Base-by-base conservation (phyloP, 78 protist genomes). In the Guillardia theta region DNA sequence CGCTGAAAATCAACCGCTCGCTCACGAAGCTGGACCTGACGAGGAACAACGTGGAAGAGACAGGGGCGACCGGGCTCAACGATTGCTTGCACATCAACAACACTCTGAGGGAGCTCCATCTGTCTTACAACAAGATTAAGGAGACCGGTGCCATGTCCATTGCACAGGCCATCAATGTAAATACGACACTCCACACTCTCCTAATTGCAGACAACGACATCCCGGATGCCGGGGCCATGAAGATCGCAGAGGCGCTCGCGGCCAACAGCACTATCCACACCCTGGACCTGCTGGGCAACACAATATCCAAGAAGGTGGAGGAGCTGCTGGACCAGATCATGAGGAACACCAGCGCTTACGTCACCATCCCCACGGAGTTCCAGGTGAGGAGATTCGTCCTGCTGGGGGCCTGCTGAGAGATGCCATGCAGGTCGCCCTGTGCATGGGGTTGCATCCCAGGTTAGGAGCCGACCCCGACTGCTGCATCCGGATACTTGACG, bases 401-500 rank as follows among this genome's bases (percentile, higher is more conserved):
- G n/a, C n/a, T n/a, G n/a, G n/a, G n/a, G n/a, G n/a, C n/a, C n/a
- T n/a, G n/a, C n/a, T n/a, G n/a, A n/a, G n/a, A n/a, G 62, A 53
- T 18, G 18, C 12, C 18, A 53, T 18, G 18, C 80, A 64, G 80
- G 80, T 24, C 12, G 90, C 90, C 37, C 90, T 78, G 48, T 78
- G 90, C 48, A 78, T 78, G 90, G 90, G 90, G 33, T 48, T 78
- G 43, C 90, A 78, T 48, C 90, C 90, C 43, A 46, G 90, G 24
- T 48, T 78, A 30, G 90, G 90, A 10, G 50, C 44, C 3, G 53
- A 10, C 15, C 6, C 18, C 37, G 39, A 37, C 90, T 78, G 90
- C 50, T 78, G 90, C 53, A n/a, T 78, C 30, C 90, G 90, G 37
- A 78, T 78, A 22, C 90, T 78, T n/a, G 44, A 78, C 90, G 90